phyloP scores from a whole-genome alignment of 257 asterid species.

The Rhazya stricta region DNA sequence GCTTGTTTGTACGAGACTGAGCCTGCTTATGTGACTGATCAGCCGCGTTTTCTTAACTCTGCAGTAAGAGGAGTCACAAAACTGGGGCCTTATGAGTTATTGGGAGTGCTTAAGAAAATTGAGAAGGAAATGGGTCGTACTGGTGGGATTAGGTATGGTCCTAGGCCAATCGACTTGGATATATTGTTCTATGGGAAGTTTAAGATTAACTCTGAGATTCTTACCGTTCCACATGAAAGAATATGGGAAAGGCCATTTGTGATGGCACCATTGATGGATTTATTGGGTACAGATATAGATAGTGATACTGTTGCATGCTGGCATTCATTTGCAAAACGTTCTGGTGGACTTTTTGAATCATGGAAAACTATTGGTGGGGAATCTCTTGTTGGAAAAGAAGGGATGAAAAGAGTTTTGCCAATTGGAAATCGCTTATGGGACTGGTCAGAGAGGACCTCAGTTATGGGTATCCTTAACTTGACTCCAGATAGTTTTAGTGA shows the following conservation, averaged over 20 bases:
- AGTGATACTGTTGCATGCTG: slow-evolving; percentile 48
- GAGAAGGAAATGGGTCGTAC: slow-evolving; percentile 92
- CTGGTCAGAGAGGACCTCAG: slow-evolving; percentile 61
- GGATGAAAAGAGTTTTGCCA: slow-evolving; percentile 79
- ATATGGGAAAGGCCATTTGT: slow-evolving; percentile 97
- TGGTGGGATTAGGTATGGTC: slow-evolving; percentile 82
- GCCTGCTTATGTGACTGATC: slow-evolving; percentile 90
- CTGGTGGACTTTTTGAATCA: slow-evolving; percentile 55
- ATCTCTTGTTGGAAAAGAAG: slow-evolving; percentile 60
- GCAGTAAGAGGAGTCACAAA: slow-evolving; percentile 77
- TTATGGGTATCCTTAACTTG: slow-evolving; percentile 84
- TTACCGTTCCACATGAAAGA: slow-evolving; percentile 73
- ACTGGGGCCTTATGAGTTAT: slow-evolving; percentile 62
- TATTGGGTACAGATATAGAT: slow-evolving; percentile 59
- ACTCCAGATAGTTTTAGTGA: slow-evolving; percentile 96
- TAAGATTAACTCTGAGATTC: slow-evolving; percentile 57
- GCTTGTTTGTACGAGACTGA: slow-evolving; percentile 81
- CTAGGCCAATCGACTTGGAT: slow-evolving; percentile 88
- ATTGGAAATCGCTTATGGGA: slow-evolving; percentile 53
- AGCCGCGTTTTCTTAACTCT: slow-evolving; percentile 83
- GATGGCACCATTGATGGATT: slow-evolving; percentile 79
- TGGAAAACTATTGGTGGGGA: slow-evolving; percentile 90
- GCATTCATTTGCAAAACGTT: slow-evolving; percentile 50
- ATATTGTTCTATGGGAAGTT: slow-evolving; percentile 74
- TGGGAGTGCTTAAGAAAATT: slow-evolving; percentile 58